Base-by-base conservation (phyloP, 306 rosid species). In the Citrullus mucosospermus region DNA sequence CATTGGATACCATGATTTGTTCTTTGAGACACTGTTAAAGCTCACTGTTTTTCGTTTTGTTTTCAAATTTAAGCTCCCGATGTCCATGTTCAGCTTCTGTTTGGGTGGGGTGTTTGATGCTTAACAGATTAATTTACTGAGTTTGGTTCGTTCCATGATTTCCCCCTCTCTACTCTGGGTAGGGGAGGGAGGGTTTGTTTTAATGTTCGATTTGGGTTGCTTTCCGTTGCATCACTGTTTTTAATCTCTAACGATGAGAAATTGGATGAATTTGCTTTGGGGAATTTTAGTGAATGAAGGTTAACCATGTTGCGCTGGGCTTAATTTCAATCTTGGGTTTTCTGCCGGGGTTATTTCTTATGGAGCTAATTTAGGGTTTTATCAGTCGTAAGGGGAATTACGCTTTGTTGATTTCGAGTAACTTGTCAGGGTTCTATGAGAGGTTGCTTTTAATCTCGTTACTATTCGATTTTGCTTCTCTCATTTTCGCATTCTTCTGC, bases 1-100 rank as follows among this genome's bases (percentile, higher is more conserved):
- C 76, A 46, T 71, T 57, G 68, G 71, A 74, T 76, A 44, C 54
- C 82, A 13, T 50, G 57, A 85, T 73, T 87, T 90, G 91, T 91
- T 89, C 86, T 78, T 68, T 68, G 60, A 78, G 63, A 41, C 83
- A 41, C 85, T 70, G 61, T 61, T n/a, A 28, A 76, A 79, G 79
- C 56, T 79, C 48, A 44, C 69, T 39, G 30, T 14, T 75, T 81
- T 61, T 59, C 3, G 25, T 10, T 4, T 43, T 65, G 41, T 9
- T 48, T 66, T 9, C 3, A 30, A 14, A 28, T 78, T 78, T 44
- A 28, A 61, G 34, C 18, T 51, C 7, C 81, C 60, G 85, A 84
- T 83, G 84, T 87, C 78, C 38, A 50, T 59, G 65, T 62, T 60
- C 32, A 2, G 20, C 15, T 73, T 25, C 46, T 76, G 77, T 50